Evolutionary conservation across 2,329 filamentous ascomycete genomes (phyloP).

Genomic region (Cryoendolithus antarcticus): DNA sequence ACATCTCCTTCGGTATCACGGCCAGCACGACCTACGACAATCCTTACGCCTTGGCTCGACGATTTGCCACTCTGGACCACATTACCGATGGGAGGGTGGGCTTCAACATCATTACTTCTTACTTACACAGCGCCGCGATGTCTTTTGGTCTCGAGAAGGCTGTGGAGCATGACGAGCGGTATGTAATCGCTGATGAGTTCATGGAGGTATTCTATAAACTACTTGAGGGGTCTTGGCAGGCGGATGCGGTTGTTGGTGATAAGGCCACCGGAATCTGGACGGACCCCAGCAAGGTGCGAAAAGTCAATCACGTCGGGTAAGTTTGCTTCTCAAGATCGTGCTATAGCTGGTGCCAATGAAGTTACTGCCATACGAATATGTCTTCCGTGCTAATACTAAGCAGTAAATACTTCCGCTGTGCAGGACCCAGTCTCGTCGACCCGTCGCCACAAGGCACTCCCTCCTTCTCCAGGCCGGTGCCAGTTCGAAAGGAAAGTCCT

Average conservation of each 20-base stretch:
- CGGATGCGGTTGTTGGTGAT: conserved; percentile 34
- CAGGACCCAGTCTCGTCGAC: conserved; percentile 37
- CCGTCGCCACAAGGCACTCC: conserved; percentile 47
- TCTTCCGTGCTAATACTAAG: not conserved
- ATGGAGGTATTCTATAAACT: conserved; percentile 20
- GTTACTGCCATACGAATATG: too few relatives aligned
- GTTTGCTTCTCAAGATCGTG: not conserved
- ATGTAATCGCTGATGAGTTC: conserved; percentile 37
- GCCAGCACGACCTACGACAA: conserved; percentile 26
- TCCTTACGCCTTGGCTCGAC: conserved; percentile 24
- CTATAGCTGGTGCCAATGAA: too few relatives aligned
- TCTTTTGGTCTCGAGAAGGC: conserved; percentile 35
- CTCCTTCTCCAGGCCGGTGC: conserved; percentile 42
- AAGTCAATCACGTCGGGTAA: conserved; percentile 28
- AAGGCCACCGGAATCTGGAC: conserved; percentile 47
- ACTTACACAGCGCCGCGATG: conserved; percentile 36
- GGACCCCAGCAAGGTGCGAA: conserved; percentile 42
- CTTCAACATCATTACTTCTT: conserved; percentile 42
- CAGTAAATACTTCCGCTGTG: conserved; percentile 31
- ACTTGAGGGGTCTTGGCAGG: conserved; percentile 19
- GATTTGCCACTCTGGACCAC: conserved; percentile 26
- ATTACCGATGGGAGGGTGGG: conserved; percentile 26
- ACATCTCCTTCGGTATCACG: conserved; percentile 28
- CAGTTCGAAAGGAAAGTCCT: conserved; percentile 33
- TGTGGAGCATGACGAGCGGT: conserved; percentile 38